phyloP scores from a whole-genome alignment of 768 basidiomycete genomes.

The Naematelia encephala region DNA sequence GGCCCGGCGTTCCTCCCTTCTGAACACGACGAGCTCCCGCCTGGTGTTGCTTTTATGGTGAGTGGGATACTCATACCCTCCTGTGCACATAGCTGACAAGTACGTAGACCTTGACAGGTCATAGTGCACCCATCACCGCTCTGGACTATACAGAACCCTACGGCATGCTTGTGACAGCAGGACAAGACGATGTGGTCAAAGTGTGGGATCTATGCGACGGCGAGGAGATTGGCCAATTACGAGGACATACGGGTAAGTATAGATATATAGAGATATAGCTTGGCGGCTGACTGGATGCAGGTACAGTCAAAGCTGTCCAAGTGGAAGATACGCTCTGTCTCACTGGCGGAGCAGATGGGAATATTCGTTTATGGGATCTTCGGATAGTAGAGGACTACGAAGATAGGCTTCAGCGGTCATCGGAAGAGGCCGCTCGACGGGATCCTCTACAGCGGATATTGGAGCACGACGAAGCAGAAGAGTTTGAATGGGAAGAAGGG shows the following conservation, averaged over 20 bases:
- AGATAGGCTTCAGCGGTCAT: conserved; percentile 40
- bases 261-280: not conserved
- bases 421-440: conserved; percentile 24
- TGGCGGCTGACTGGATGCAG: conserved; percentile 19
- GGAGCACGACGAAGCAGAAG: conserved; percentile 33
- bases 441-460: conserved; percentile 44
- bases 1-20: conserved; percentile 95
- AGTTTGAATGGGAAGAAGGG: conserved; percentile 39
- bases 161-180: conserved; percentile 83
- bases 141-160: conserved; percentile 97
- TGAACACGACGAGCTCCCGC: conserved; percentile 91
- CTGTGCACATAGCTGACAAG: conserved; percentile 8
- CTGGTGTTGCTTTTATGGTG: conserved; percentile 96
- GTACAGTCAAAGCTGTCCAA: conserved; percentile 77
- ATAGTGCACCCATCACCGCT: conserved; percentile 75
- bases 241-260: conserved; percentile 67
- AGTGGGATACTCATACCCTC: conserved; percentile 14
- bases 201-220: conserved; percentile 95
- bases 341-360: conserved; percentile 84
- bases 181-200: conserved; percentile 79
- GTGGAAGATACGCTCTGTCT: conserved; percentile 87
- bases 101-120: conserved; percentile 71
- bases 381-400: conserved; percentile 72
- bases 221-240: conserved; percentile 75
- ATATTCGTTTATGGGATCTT: conserved; percentile 85